Evolutionary conservation across 2,329 filamentous ascomycete species (phyloP), one percentile per base, ranked within the genome.

Genomic region (Xylariomycetidae sp.): DNA sequence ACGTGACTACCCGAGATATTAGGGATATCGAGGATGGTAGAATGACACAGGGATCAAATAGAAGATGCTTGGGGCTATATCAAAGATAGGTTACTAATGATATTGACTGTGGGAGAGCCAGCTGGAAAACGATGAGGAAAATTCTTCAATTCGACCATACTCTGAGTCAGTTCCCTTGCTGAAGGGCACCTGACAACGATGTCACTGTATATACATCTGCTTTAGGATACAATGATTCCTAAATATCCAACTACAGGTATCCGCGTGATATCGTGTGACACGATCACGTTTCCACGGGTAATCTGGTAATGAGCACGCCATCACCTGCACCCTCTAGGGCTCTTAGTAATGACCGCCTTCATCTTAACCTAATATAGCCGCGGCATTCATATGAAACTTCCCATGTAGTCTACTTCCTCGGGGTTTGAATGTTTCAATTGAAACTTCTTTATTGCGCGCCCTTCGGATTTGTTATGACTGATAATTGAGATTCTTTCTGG

Each of bases 1-100:
- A 29, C 44, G 45, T 27, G 43, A 30, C 13, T 46, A 25, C 37
- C 43, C 44, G 27, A 41, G 51, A 48, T 53, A 53, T 33, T 53
- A 40, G 46, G 30, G 25, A 31, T 37, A 25, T 46, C 12, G 27
- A 37, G 32, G 23, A 36, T 23, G 27, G 26, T 33, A 28, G 29
- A 4, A 15, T 31, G 19, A 13, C 17, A 31, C 19, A 13, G 12
- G n/a, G n/a, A n/a, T n/a, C n/a, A n/a, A n/a, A n/a, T n/a, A n/a
- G n/a, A n/a, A n/a, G n/a, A n/a, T n/a, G n/a, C n/a, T n/a, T n/a
- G n/a, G n/a, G n/a, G n/a, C n/a, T n/a, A n/a, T n/a, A n/a, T n/a
- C n/a, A n/a, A n/a, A n/a, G n/a, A n/a, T n/a, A n/a, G n/a, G n/a
- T n/a, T n/a, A n/a, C n/a, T n/a, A n/a, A n/a, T n/a, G n/a, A n/a